phyloP scores from a whole-genome alignment of 371 early-diverging fungal species.

The Rhizopus delemar region DNA sequence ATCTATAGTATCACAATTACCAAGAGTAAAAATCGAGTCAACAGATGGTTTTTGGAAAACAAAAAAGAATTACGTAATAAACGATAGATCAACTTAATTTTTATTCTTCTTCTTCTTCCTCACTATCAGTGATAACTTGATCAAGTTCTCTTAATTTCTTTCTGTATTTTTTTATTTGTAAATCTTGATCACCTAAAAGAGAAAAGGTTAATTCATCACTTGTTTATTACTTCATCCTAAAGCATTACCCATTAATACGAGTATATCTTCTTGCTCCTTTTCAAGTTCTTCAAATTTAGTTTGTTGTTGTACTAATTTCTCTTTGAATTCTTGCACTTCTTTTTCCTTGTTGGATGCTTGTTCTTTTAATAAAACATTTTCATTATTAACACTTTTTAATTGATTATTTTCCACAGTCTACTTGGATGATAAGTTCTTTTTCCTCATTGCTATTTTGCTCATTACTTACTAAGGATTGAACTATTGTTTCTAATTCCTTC shows the following conservation, averaged over 20 bases:
- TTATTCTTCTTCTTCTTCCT: constrained; percentile 55
- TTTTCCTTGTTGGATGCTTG: constrained; percentile 14
- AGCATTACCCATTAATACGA: constrained; percentile 75
- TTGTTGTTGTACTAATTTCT: constrained; percentile 29
- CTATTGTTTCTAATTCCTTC: constrained; percentile 23
- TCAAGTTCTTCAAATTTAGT: constrained; percentile 54
- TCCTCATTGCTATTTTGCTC: not conserved
- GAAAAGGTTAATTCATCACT: not conserved
- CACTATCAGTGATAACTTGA: constrained; percentile 63
- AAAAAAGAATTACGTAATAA: constrained; percentile 14
- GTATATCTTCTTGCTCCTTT: constrained; percentile 89
- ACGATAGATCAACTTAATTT: not conserved
- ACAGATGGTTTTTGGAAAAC: constrained; percentile 24
- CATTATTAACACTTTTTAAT: constrained; percentile 5
- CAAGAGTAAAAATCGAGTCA: constrained; percentile 16
- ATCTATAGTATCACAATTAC: constrained; percentile 10
- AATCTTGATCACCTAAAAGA: constrained; percentile 69
- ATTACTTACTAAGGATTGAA: constrained; percentile 30
- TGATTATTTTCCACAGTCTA: not conserved
- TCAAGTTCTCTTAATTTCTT: constrained; percentile 62
- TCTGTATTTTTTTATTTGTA: constrained; percentile 61
- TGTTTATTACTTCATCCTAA: constrained; percentile 6
- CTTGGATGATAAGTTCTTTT: not conserved
- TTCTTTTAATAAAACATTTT: constrained; percentile 11
- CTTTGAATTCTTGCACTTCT: constrained; percentile 23